These are phyloP conservation scores for Thermothelomyces thermophilus DNA, from an alignment of 2,329 filamentous ascomycete species.

Conservation along the genomic window DNA sequence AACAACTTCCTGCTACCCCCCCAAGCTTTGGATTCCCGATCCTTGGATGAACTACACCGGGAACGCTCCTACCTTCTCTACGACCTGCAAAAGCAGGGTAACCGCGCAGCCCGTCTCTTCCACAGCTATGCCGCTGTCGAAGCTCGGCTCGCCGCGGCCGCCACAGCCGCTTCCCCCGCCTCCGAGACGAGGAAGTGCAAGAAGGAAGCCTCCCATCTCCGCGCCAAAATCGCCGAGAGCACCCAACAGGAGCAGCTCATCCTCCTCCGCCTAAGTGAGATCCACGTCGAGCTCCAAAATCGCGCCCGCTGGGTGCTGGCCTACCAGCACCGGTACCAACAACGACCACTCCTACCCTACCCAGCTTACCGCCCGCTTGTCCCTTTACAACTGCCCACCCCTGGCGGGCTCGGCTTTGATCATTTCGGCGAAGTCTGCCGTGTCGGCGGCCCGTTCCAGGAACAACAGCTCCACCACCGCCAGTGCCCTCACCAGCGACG, in stretches of 20 bases:
- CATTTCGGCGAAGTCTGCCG: too few species aligned
- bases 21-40: conserved; percentile 32
- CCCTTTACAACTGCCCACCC: too few species aligned
- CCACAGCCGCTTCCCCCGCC: too few species aligned
- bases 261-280: conserved; percentile 40
- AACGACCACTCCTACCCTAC: too few species aligned
- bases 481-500: too few species aligned
- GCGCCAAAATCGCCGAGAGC: conserved; percentile 37
- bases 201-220: conserved; percentile 39
- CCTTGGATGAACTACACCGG: conserved; percentile 37
- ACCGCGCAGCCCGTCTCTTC: conserved; percentile 34
- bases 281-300: conserved; percentile 43
- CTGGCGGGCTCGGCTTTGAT: too few species aligned
- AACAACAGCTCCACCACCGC: too few species aligned
- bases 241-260: conserved; percentile 42
- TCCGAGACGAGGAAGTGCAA: conserved; percentile 24
- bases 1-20: conserved; percentile 9
- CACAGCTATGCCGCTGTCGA: conserved; percentile 34
- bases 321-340: conserved; percentile 14
- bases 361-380: too few species aligned
- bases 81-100: conserved; percentile 36
- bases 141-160: conserved; percentile 20
- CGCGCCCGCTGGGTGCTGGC: conserved; percentile 35
- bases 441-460: too few species aligned
- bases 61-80: conserved; percentile 43